Evolutionary conservation across 805 yeast genomes (phyloP), one percentile per base, ranked within the genome.

Genomic region (Metschnikowia lochheadii): DNA sequence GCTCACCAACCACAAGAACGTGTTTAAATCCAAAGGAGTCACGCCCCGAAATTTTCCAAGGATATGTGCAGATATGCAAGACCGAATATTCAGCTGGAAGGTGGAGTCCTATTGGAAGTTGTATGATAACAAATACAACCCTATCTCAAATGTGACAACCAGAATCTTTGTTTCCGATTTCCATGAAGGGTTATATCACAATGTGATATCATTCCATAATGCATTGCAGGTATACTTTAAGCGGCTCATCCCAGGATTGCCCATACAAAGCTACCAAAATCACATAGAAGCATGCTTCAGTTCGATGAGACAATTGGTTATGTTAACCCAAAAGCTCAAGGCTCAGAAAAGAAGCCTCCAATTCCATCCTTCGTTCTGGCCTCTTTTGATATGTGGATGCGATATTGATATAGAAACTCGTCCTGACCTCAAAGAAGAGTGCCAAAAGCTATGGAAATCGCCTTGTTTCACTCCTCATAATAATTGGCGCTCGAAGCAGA

Each of bases 401-500:
- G 66, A 63, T 32, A 55, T 59, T 8, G 58, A 56, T 18, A 44
- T 55, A 18, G 34, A 72, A 0, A 58, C 65, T 4, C 68, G 64
- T 33, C 44, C 48, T 1, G 54, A 56, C 2, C 52, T 66, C 20
- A 77, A 72, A 52, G 51, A 57, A 7, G 60, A 69, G 44, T 70
- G 73, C 49, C 63, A 63, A 38, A 47, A 59, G 20, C 59, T 73
- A 5, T 68, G 75, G 65, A 58, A 64, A 34, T 65, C 67, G 38
- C 63, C 56, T 23, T 60, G 57, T 40, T 54, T 47, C 48, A 62
- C 65, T 29, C 17, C 59, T 36, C 61, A 59, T 14, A 77, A 76
- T 50, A 76, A 75, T 54, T 81, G 85, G 85, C 65, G 83, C 35
- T 76, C 78, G 0, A 79, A 79, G 55, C 85, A 81, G 58, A 70